Base-by-base conservation (phyloP, 306 rosid genomes). In the Nissolia schottii region DNA sequence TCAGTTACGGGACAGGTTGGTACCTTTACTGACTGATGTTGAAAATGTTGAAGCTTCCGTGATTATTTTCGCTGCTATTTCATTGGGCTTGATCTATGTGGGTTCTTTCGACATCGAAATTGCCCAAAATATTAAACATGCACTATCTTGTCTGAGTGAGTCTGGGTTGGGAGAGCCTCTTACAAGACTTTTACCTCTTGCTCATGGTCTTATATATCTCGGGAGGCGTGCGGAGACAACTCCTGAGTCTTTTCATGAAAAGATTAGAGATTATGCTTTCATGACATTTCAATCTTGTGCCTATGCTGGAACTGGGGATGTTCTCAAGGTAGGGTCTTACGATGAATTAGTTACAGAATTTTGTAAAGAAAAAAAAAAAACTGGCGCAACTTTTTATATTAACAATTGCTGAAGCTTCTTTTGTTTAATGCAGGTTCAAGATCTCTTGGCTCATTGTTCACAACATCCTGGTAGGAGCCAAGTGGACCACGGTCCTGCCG, bases 251-350 rank as follows among this genome's bases (percentile, higher is more conserved):
- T 95, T 95, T 58, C 79, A 95, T 79, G 97, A 92, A 81, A 95
- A 95, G 78, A 92, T 95, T 64, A 86, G 96, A 58, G 89, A 90
- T 85, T 82, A 95, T 57, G 88, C 96, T 61, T 97, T 92, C 74
- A 92, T 95, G 99, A 90, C 96, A 43, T 77, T 92, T 35, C 90
- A 92, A 56, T 92, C 99, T 40, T 95, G 97, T 78, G 99, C 99
- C 40, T 95, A 92, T 78, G 97, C 99, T 10, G 99, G 99, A 85
- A 95, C 99, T n/a, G 99, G 99, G 78, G 92, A 92, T 87, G 99
- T 95, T 67, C 91, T 92, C 37, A 89, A 95, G 97, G 97, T 84
- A 71, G n/a, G n/a, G n/a, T 14, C 60, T 58, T 15, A 10, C 41
- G 18, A 59, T 23, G 15, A 32, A 28, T 54, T 11, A 55, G 45